Conservation (phyloP, 1,284 basidiomycete species). For the Ganoderma leucocontextum region DNA sequence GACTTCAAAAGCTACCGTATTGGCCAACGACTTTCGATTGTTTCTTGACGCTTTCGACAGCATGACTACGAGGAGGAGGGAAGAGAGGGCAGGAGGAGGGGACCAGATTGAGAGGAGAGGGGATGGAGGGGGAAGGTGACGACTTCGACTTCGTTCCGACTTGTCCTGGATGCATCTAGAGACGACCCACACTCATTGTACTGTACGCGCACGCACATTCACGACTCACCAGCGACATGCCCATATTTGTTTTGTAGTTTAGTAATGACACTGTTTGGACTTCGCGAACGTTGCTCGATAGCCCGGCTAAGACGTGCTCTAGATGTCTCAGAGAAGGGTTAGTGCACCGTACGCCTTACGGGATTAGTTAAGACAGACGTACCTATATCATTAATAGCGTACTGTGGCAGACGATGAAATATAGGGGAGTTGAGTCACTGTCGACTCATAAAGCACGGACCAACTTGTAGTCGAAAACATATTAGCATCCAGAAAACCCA, state of each 20-base stretch:
- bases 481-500: neutral
- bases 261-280: constrained; percentile 6
- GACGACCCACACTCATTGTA: constrained; percentile 23
- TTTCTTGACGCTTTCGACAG: neutral
- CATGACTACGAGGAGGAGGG: neutral
- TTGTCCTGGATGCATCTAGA: constrained; percentile 25
- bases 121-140: constrained; percentile 1
- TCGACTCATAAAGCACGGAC: neutral
- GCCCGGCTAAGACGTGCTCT: neutral
- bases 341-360: neutral
- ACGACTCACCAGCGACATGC: constrained; percentile 16
- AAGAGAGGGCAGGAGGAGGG: neutral
- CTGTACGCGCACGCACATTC: constrained; percentile 15
- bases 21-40: neutral
- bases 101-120: neutral
- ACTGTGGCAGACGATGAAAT: neutral
- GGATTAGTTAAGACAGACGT: neutral
- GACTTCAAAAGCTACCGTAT: constrained; percentile 12
- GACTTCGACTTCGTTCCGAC: constrained; percentile 17
- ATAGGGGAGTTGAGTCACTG: neutral
- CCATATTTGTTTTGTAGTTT: neutral
- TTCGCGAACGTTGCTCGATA: neutral
- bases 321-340: neutral
- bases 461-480: neutral
- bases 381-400: neutral